Evolutionary conservation across 163 green algal species (phyloP).

Genomic region (Prototheca wickerhamii): DNA sequence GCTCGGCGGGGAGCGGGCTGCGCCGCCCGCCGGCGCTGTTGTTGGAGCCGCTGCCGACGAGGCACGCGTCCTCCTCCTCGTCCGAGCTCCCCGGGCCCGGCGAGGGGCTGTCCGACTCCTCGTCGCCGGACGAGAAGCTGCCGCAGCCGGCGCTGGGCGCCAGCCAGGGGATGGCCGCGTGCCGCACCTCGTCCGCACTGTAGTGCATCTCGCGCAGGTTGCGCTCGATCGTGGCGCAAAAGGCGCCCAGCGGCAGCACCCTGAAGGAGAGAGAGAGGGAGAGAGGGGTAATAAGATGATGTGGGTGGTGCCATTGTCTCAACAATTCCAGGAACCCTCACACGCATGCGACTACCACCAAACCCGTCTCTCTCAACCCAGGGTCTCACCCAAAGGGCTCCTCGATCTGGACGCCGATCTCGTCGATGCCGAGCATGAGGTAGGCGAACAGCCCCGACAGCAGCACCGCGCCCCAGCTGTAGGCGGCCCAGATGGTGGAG

Average conservation of each 20-base stretch:
- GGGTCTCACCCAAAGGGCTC: conserved; percentile 14
- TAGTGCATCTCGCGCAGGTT: conserved; percentile 25
- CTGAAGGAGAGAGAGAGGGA: conserved; percentile 5
- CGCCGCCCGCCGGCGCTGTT: too few relatives aligned
- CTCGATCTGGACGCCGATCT: conserved; percentile 42
- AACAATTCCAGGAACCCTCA: background rate
- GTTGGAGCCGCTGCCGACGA: too few relatives aligned
- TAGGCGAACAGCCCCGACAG: conserved; percentile 48
- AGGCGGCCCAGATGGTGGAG: conserved; percentile 50
- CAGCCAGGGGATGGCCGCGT: background rate
- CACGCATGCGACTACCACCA: background rate
- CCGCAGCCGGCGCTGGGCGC: too few relatives aligned
- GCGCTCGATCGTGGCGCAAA: conserved; percentile 29
- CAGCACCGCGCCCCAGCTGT: conserved; percentile 47
- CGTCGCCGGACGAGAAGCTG: too few relatives aligned
- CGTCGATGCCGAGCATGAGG: conserved; percentile 62
- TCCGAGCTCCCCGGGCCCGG: too few relatives aligned
- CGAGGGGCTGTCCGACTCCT: too few relatives aligned
- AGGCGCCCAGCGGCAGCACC: conserved; percentile 32
- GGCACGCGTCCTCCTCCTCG: too few relatives aligned
- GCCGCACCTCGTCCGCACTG: background rate
- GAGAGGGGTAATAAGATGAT: background rate
- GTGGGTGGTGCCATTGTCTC: background rate
- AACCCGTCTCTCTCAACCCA: background rate
- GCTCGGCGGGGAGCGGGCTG: too few relatives aligned